Evolutionary conservation across 2,329 filamentous ascomycete species (phyloP).

Genomic region (Verticillium isaacii): DNA sequence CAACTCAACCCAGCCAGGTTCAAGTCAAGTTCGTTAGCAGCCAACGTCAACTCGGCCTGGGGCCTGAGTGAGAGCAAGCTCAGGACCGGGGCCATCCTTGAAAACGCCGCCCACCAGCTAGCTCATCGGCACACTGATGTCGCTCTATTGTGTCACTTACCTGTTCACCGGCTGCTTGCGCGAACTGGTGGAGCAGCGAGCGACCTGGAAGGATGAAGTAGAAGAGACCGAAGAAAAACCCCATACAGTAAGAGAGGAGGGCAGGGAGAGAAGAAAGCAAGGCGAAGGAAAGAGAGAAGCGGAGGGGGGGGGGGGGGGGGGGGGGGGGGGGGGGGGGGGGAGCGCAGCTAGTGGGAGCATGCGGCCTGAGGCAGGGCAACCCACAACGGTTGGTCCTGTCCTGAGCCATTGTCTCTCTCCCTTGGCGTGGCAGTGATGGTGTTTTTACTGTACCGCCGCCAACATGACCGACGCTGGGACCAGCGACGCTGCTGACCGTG

Average conservation of each 20-base stretch:
- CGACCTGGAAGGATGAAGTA: too few relatives aligned
- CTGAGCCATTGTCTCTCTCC: background rate
- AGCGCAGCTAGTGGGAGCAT: too few relatives aligned
- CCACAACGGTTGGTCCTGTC: background rate
- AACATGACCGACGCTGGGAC: background rate
- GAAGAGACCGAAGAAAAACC: too few relatives aligned
- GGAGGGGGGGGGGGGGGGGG: too few relatives aligned
- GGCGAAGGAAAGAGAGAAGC: too few relatives aligned
- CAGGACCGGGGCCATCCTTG: too few relatives aligned
- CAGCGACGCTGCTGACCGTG: background rate
- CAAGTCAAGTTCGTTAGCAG: background rate
- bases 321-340: too few relatives aligned
- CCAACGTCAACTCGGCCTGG: too few relatives aligned
- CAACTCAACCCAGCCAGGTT: background rate
- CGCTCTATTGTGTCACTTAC: background rate
- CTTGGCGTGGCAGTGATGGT: conserved; percentile 1
- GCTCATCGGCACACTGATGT: background rate
- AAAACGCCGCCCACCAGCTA: too few relatives aligned
- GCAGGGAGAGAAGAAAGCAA: too few relatives aligned
- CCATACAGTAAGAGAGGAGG: too few relatives aligned
- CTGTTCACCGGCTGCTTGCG: conserved; percentile 9
- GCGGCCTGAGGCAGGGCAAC: background rate
- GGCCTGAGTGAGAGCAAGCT: too few relatives aligned
- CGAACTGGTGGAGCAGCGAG: conserved; percentile 21
- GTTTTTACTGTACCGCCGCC: background rate